Evolutionary conservation across 371 early-diverging fungal genomes (phyloP).

Genomic region (Rhizopus microsporus): DNA sequence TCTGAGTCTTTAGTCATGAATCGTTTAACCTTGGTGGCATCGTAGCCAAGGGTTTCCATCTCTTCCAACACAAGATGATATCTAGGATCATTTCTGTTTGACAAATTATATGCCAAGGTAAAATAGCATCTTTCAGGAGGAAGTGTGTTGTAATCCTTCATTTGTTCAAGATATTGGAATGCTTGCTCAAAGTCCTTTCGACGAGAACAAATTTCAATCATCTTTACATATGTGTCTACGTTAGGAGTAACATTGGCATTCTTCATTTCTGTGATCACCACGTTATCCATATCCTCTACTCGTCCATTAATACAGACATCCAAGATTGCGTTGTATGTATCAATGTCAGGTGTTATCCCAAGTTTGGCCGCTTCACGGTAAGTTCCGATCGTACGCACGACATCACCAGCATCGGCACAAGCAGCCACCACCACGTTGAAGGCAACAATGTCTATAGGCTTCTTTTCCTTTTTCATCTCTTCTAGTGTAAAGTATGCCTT

Average conservation of each 20-base stretch:
- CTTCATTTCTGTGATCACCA: conserved; percentile 60
- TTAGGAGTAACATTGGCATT: conserved; percentile 56
- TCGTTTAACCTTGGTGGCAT: not conserved
- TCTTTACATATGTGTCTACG: conserved; percentile 56
- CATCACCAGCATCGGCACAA: conserved; percentile 50
- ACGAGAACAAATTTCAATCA: conserved; percentile 56
- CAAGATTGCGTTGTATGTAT: conserved; percentile 67
- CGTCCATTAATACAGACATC: conserved; percentile 55
- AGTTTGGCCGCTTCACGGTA: conserved; percentile 55
- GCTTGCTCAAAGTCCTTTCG: conserved; percentile 74
- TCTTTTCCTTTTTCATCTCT: conserved; percentile 50
- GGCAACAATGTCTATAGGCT: conserved; percentile 56
- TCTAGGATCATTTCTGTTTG: conserved; percentile 66
- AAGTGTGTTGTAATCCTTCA: conserved; percentile 68
- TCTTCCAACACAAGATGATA: conserved; percentile 70
- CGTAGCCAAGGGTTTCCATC: conserved; percentile 68
- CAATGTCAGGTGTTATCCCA: conserved; percentile 52
- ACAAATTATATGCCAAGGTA: conserved; percentile 60
- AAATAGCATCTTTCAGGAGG: conserved; percentile 63
- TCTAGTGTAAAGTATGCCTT: conserved; percentile 56
- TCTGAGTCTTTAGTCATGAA: not conserved
- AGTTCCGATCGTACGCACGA: conserved; percentile 56
- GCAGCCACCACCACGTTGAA: conserved; percentile 67
- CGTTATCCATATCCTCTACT: conserved; percentile 59
- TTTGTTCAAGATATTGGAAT: conserved; percentile 75